A percentile compares a stretch with the other conserved stretches of the same genome.
These are phyloP conservation scores for Scleroderma citrinum DNA, from an alignment of 768 basidiomycete genomes.

Conservation along the genomic window DNA sequence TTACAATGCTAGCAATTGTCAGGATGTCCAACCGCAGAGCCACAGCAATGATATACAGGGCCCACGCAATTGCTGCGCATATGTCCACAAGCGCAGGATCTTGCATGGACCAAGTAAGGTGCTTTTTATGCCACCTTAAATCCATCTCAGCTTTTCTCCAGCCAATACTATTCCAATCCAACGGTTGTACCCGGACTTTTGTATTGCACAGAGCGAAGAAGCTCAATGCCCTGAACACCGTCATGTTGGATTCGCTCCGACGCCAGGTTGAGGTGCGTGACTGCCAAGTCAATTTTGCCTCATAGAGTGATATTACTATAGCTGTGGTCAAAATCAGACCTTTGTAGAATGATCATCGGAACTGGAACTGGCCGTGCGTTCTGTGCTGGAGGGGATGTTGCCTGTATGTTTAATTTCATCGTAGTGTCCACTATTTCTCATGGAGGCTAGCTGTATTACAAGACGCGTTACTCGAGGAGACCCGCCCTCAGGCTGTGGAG, in stretches of 20 bases:
- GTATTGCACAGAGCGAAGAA: conserved; percentile 75
- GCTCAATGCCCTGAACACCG: conserved; percentile 74
- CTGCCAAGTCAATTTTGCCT: neutral
- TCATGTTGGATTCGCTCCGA: conserved; percentile 68
- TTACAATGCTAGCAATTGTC: conserved; percentile 25
- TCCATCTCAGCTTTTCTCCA: conserved; percentile 18
- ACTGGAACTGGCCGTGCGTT: conserved; percentile 72
- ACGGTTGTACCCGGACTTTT: conserved; percentile 57
- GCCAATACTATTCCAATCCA: conserved; percentile 66
- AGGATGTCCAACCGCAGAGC: conserved; percentile 26
- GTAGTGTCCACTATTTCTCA: conserved; percentile 2
- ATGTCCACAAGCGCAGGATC: conserved; percentile 24
- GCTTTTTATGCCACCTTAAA: neutral
- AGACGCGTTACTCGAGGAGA: conserved; percentile 43
- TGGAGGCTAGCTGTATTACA: conserved; percentile 46
- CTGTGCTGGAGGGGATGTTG: conserved; percentile 94
- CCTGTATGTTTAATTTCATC: conserved; percentile 45
- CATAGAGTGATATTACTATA: conserved; percentile 24
- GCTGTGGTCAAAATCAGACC: conserved; percentile 72
- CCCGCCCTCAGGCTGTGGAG: conserved; percentile 59
- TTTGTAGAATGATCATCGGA: conserved; percentile 69
- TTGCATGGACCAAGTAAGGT: conserved; percentile 21
- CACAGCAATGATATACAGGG: conserved; percentile 24
- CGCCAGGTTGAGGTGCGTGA: conserved; percentile 68
- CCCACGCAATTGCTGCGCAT: conserved; percentile 29